Conservation (phyloP, 805 yeast genomes). For the Pichia eremophila region DNA sequence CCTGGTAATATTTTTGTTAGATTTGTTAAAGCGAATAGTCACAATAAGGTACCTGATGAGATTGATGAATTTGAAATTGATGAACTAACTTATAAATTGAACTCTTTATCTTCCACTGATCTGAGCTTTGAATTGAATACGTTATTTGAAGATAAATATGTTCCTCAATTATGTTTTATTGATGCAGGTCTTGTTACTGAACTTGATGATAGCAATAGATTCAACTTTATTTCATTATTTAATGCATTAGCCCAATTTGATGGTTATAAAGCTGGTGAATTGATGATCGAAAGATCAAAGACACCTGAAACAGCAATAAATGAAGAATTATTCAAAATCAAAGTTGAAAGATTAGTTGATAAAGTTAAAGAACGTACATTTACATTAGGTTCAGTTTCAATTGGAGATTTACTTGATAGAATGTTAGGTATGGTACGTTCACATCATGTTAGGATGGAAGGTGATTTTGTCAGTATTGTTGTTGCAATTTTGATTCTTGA, state of each 20-base stretch:
- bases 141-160: conserved; percentile 48
- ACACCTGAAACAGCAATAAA: conserved; percentile 90
- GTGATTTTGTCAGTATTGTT: conserved; percentile 92
- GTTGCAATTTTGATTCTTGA: conserved; percentile 85
- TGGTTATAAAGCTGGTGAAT: conserved; percentile 89
- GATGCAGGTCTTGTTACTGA: conserved; percentile 95
- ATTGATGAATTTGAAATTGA: conserved; percentile 39
- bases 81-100: conserved; percentile 33
- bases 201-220: conserved; percentile 63
- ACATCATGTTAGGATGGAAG: conserved; percentile 97
- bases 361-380: conserved; percentile 81
- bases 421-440: conserved; percentile 84
- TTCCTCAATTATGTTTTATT: conserved; percentile 80
- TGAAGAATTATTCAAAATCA: conserved; percentile 75
- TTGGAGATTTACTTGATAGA: conserved; percentile 82
- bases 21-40: conserved; percentile 28
- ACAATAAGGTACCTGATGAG: conserved; percentile 23
- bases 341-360: conserved; percentile 75
- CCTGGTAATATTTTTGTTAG: conserved; percentile 83
- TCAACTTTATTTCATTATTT: conserved; percentile 82
- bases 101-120: conserved; percentile 24
- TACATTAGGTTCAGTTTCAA: conserved; percentile 82
- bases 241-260: conserved; percentile 84
- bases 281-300: conserved; percentile 89
- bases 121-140: conserved; percentile 34